phyloP scores from a whole-genome alignment of 176 grass and related monocot genomes.

The Bolboschoenus planiculmis region DNA sequence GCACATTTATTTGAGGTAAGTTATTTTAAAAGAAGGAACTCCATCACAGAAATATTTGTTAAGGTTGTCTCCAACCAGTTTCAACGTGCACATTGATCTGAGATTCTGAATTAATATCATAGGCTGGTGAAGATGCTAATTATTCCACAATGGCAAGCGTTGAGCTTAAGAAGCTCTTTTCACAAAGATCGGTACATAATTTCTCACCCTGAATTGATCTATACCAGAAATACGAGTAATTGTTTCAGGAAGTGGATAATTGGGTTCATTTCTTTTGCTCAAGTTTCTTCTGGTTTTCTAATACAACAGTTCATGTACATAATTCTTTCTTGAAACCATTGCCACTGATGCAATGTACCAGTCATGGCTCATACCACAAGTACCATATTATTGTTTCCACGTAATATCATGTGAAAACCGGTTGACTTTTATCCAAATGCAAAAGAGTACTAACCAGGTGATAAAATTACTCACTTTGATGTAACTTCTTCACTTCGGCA shows the following conservation, averaged over 20 bases:
- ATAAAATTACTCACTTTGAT: neutral
- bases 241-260: neutral
- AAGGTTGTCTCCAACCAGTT: neutral
- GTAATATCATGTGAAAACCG: neutral
- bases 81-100: neutral
- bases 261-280: neutral
- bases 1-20: constrained; percentile 78
- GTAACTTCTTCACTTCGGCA: neutral
- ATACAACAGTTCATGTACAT: neutral
- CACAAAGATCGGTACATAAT: constrained; percentile 41
- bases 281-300: neutral
- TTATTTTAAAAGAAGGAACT: neutral
- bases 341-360: neutral
- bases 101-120: neutral
- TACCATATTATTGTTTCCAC: neutral
- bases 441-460: neutral
- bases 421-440: neutral
- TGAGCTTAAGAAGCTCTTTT: constrained; percentile 63
- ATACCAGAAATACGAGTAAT: neutral
- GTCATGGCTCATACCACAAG: neutral
- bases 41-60: neutral
- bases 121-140: constrained; percentile 53
- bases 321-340: neutral
- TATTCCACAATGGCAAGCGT: constrained; percentile 56
- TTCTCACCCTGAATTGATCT: neutral